Evolutionary conservation across 495 filamentous ascomycete species (phyloP), one percentile per base, ranked within the genome.

Genomic region (Penicillium verhagenii): DNA sequence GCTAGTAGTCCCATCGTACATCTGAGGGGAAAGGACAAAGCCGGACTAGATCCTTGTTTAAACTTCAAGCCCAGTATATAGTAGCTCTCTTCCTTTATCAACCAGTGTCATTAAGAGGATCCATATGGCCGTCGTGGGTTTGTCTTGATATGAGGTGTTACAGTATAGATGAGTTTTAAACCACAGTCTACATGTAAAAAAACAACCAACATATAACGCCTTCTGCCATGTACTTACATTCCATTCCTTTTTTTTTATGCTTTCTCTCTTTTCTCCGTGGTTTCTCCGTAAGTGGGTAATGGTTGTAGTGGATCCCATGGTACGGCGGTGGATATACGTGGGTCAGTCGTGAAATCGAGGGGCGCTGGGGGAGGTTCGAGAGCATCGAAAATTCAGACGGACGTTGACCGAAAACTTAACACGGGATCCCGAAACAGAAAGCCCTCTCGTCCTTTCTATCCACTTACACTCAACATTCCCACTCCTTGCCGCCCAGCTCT

Each of bases 361-460:
- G 33, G 4, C 33, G 13, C 16, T 14, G 13, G 13, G 33, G 33
- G n/a, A n/a, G 33, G 33, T 35, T 35, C 33, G 33, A 35, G 26
- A 28, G 33, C 33, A 35, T 35, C 33, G 42, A 45, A 25, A 25
- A 25, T 26, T 25, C 42, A 47, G 44, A 45, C 62, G 66, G 66
- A 69, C 45, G 56, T 66, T 66, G 66, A 48, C 66, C 60, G 63
- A 68, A 43, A 19, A 3, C 18, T 53, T 42, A 11, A 38, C 31
- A 48, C 39, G 45, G 47, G 56, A 37, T 35, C 19, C 37, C 40
- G 29, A 47, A 19, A 21, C 40, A 2, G 20, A 23, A 19, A 14
- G 9, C 33, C 47, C 40, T 31, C 25, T 33, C 51, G 29, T 29
- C n/a, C n/a, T n/a, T 11, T 42, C 47, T 38, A 37, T 43, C 50